These are phyloP conservation scores for Lablab purpureus DNA, from an alignment of 306 rosid genomes.

Conservation along the genomic window DNA sequence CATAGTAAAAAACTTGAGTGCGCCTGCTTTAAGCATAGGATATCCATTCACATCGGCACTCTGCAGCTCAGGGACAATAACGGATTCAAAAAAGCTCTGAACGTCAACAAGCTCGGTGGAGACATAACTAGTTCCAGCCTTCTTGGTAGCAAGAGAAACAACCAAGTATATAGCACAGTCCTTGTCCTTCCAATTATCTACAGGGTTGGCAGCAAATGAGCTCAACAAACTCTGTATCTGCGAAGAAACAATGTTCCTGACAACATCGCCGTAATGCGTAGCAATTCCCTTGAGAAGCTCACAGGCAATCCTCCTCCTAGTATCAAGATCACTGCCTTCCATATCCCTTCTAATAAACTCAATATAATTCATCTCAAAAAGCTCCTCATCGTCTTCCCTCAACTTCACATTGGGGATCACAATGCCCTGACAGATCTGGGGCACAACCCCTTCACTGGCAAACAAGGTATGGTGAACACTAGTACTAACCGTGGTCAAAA, in stretches of 20 bases:
- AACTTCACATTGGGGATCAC: conserved; percentile 93
- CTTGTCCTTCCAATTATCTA: conserved; percentile 90
- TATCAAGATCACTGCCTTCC: conserved; percentile 98
- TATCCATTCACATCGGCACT: conserved; percentile 72
- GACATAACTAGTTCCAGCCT: conserved; percentile 81
- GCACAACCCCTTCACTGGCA: conserved; percentile 82
- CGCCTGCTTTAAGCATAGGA: conserved; percentile 98
- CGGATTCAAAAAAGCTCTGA: conserved; percentile 82
- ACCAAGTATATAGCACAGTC: conserved; percentile 96
- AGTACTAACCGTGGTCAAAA: conserved; percentile 90
- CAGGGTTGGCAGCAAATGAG: conserved; percentile 66
- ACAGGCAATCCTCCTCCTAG: conserved; percentile 98
- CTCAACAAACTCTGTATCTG: conserved; percentile 76
- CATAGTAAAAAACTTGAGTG: conserved; percentile 86
- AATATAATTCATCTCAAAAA: conserved; percentile 85
- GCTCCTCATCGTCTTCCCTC: conserved; percentile 92
- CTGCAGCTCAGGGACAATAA: conserved; percentile 85
- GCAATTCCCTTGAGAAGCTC: conserved; percentile 75
- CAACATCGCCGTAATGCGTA: conserved; percentile 56
- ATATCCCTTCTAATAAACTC: conserved; percentile 96
- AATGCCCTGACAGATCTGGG: conserved; percentile 88
- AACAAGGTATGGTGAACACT: conserved; percentile 89
- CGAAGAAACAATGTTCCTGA: conserved; percentile 66
- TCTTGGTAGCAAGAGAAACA: conserved; percentile 91
- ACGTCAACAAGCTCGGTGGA: conserved; percentile 93